A percentile compares a stretch with the other conserved stretches of the same genome.
Evolutionary conservation across 2,329 filamentous ascomycete species (phyloP).

Genomic region (Colletotrichum orbiculare): DNA sequence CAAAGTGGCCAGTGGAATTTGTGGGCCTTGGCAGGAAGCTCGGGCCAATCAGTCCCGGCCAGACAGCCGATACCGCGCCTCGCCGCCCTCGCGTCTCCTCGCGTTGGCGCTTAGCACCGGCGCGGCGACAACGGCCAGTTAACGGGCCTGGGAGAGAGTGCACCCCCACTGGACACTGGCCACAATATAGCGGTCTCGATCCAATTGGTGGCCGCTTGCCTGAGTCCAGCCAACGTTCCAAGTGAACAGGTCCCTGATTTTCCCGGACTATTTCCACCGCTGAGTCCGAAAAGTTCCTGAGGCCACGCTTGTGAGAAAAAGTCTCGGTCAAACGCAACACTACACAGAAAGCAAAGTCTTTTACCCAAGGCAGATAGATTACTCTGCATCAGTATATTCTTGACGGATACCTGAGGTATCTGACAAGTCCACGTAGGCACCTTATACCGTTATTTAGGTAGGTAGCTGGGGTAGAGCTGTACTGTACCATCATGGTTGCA

Average conservation of each 20-base stretch:
- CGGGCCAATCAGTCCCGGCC: neutral
- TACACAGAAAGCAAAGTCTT: neutral
- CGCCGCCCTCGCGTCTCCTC: neutral
- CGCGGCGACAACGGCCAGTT: conserved; percentile 3
- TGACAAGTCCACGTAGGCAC: too few species aligned
- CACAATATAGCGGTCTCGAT: neutral
- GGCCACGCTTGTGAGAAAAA: neutral
- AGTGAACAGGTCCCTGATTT: conserved; percentile 22
- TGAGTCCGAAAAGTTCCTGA: conserved; percentile 34
- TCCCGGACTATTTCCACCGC: conserved; percentile 33
- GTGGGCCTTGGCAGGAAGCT: too few species aligned
- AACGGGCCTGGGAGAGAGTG: neutral
- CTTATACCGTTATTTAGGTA: too few species aligned
- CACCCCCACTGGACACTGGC: neutral
- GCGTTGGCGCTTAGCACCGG: conserved; percentile 15
- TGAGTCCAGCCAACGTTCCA: neutral
- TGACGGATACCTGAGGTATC: too few species aligned
- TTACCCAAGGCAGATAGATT: too few species aligned
- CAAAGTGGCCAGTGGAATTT: too few species aligned
- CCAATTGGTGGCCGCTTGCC: neutral
- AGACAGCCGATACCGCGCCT: neutral
- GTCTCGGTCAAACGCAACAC: conserved; percentile 15
- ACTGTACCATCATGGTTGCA: too few species aligned
- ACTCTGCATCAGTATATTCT: too few species aligned
- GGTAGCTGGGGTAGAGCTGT: too few species aligned